Base-by-base conservation (phyloP, 495 filamentous ascomycete genomes). In the Penicillium roqueforti region DNA sequence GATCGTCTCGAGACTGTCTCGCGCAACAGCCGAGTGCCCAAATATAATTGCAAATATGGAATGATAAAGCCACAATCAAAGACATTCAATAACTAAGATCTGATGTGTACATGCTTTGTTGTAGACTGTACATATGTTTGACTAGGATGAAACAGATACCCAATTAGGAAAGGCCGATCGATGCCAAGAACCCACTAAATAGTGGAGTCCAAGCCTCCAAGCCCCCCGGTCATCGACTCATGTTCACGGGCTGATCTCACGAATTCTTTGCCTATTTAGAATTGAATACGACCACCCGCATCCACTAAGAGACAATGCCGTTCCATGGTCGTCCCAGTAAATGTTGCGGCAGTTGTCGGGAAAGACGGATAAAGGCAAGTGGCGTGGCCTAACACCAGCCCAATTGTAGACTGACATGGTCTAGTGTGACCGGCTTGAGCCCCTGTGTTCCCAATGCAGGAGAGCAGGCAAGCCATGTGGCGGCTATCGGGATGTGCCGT, bases 341-440 rank as follows among this genome's bases (percentile, higher is more conserved):
- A 39, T 53, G 49, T 16, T 66, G 62, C n/a, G 34, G 47, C 47
- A 63, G 62, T 36, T 66, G 62, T 39, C 60, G 62, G 2, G 45
- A 52, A 38, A 50, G 62, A 46, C 51, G 62, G 26, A 66, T 66
- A 38, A 66, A 66, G 54, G 62, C 32, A 57, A 51, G 29, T 20
- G n/a, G 22, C 4, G n/a, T 20, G 22, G 13, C 41, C 25, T 34
- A 25, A 43, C 50, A 31, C 28, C 34, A 14, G 13, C 32, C 13
- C 1, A 36, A 36, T 14, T n/a, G 19, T 28, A 55, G 16, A 41
- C 29, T 31, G 34, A 23, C 20, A 26, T 36, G 32, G 13, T 54
- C 26, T 50, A 64, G 62, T 66, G 62, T 56, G 62, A 63, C 23
- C 62, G 57, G 14, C 41, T 57, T n/a, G 51, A 60, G 1, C 62